phyloP scores from a whole-genome alignment of 176 grass and related monocot genomes.

The Elymus sibiricus region DNA sequence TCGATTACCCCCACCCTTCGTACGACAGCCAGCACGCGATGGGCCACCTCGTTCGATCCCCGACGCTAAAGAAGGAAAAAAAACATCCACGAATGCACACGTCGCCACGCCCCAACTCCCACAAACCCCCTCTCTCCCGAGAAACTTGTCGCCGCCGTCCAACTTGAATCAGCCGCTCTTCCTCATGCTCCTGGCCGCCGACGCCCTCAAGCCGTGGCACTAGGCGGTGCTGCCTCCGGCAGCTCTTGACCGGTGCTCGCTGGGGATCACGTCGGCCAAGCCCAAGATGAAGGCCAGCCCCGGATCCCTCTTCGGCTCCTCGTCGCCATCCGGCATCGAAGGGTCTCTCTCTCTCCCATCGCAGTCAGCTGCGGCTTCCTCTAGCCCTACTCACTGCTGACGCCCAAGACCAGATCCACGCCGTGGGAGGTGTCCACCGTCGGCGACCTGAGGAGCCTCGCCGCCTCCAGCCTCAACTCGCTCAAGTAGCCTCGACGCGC shows the following conservation, averaged over 20 bases:
- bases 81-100: too few relatives aligned
- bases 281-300: slow-evolving; percentile 17
- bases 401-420: not conserved
- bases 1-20: too few relatives aligned
- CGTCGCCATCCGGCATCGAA: slow-evolving; percentile 6
- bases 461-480: slow-evolving; percentile 36
- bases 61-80: too few relatives aligned
- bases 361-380: slow-evolving; percentile 27
- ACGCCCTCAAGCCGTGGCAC: slow-evolving; percentile 80
- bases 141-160: not conserved
- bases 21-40: too few relatives aligned
- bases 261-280: slow-evolving; percentile 7
- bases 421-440: not conserved
- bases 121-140: too few relatives aligned
- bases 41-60: too few relatives aligned
- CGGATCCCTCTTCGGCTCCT: slow-evolving; percentile 15
- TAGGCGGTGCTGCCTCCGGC: slow-evolving; percentile 46
- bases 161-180: not conserved
- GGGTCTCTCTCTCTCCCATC: not conserved
- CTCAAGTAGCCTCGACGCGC: slow-evolving; percentile 37
- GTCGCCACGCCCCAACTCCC: too few relatives aligned
- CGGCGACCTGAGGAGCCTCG: slow-evolving; percentile 38
- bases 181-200: not conserved
- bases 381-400: slow-evolving; percentile 5
- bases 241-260: slow-evolving; percentile 48